These are phyloP conservation scores for Cynanchum wilfordii DNA, from an alignment of 257 asterid genomes.

Conservation along the genomic window DNA sequence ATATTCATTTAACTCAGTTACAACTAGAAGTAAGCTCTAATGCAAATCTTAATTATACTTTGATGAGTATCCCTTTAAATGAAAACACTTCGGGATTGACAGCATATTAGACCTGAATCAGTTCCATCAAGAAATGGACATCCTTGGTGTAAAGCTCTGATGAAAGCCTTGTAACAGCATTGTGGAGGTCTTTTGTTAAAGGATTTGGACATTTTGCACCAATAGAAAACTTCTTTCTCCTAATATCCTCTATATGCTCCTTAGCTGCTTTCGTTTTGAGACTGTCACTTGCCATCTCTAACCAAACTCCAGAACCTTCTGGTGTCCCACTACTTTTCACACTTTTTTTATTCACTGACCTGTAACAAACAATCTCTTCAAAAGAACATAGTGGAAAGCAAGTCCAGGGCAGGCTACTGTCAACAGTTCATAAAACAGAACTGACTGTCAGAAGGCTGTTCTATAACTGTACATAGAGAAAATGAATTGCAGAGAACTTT, in stretches of 20 bases:
- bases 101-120: constrained; percentile 3
- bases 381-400: no score
- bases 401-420: no score
- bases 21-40: not conserved
- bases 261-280: not conserved
- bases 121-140: not conserved
- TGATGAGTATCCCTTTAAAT: not conserved
- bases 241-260: constrained; percentile 1
- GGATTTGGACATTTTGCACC: constrained; percentile 7
- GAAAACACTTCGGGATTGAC: not conserved
- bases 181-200: constrained; percentile 3
- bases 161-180: constrained; percentile 10
- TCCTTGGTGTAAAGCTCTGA: no score
- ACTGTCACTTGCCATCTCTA: not conserved
- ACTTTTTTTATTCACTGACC: no score
- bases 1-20: not conserved
- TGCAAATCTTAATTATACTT: not conserved
- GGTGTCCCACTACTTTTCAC: no score
- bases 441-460: no score
- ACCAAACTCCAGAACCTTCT: no score
- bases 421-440: no score
- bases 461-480: no score
- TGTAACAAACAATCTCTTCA: no score
- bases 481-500: no score
- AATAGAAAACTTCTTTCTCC: constrained; percentile 5